Evolutionary conservation across 2,329 filamentous ascomycete species (phyloP), one percentile per base, ranked within the genome.

Genomic region (Fusarium sp.): DNA sequence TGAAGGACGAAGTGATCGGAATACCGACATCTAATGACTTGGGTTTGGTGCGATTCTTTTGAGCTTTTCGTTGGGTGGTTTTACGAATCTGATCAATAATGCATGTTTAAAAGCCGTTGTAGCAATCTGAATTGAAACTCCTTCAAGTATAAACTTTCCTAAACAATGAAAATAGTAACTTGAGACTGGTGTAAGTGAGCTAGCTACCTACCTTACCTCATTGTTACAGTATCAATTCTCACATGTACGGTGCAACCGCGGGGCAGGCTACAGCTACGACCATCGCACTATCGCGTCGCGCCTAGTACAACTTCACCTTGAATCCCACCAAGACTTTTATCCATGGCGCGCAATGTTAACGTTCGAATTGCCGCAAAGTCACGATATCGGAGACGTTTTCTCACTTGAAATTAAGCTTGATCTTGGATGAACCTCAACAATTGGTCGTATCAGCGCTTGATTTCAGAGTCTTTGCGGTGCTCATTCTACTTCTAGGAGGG

Each of bases 281-380:
- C 36, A 52, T 51, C 70, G 68, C 68, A 32, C 46, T 32, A 52
- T 51, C 70, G 68, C 68, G 68, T 70, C 70, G 67, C 70, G 67
- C 32, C n/a, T 17, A 26, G 12, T 39, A 46, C 32, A 56, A 24
- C 52, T 44, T 67, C 53, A 56, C 43, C 42, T 21, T 8, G n/a
- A 45, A 36, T 6, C 36, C 23, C 21, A 51, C 17, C 30, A 64
- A 28, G 39, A 49, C 26, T 43, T 20, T 15, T 38, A 14, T 39
- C 23, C 8, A 58, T 28, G 28, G 36, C 40, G 23, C 59, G 59
- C 45, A 39, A 58, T 63, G 52, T 64, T 19, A 24, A 58, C 19
- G 45, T 17, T 24, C 30, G 14, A 24, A 28, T n/a, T 15, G 11
- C 32, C 10, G 21, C 14, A 39, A 24, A 23, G 26, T 19, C 24